Evolutionary conservation across 2,329 filamentous ascomycete species (phyloP).

Genomic region (Colletotrichum kahawae): DNA sequence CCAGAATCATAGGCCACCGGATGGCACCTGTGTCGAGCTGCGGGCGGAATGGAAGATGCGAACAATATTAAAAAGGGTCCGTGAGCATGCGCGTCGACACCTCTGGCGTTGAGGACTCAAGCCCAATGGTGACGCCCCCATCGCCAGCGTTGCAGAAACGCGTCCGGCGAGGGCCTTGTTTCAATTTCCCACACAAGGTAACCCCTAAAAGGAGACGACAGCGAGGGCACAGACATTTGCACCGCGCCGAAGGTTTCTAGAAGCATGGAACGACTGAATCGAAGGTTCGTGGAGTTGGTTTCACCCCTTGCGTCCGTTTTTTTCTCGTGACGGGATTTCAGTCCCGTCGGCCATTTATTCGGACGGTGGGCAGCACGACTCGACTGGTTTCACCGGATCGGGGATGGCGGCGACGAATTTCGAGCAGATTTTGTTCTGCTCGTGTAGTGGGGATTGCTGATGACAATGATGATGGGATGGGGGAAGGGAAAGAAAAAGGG

Average conservation of each 20-base stretch:
- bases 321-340: neutral
- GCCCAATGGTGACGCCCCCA: neutral
- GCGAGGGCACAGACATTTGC: slow-evolving; percentile 20
- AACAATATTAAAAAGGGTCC: neutral
- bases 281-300: slow-evolving; percentile 19
- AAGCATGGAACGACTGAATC: slow-evolving; percentile 13
- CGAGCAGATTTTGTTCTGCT: neutral
- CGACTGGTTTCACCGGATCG: slow-evolving; percentile 13
- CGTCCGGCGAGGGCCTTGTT: slow-evolving; percentile 15
- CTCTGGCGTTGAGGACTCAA: neutral
- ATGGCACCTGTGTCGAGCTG: slow-evolving; percentile 6
- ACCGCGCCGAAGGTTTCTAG: slow-evolving; percentile 17
- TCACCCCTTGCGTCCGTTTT: neutral
- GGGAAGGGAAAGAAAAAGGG: neutral
- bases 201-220: slow-evolving; percentile 14
- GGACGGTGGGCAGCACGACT: slow-evolving; percentile 12
- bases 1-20: neutral
- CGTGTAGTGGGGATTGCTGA: neutral
- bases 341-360: slow-evolving; percentile 1
- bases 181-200: slow-evolving; percentile 18
- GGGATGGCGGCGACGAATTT: neutral
- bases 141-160: slow-evolving; percentile 16
- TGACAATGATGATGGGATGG: neutral
- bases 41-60: neutral
- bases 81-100: neutral